These are phyloP conservation scores for Setaria italica DNA, from an alignment of 202 grass and related monocot species.

Conservation along the genomic window DNA sequence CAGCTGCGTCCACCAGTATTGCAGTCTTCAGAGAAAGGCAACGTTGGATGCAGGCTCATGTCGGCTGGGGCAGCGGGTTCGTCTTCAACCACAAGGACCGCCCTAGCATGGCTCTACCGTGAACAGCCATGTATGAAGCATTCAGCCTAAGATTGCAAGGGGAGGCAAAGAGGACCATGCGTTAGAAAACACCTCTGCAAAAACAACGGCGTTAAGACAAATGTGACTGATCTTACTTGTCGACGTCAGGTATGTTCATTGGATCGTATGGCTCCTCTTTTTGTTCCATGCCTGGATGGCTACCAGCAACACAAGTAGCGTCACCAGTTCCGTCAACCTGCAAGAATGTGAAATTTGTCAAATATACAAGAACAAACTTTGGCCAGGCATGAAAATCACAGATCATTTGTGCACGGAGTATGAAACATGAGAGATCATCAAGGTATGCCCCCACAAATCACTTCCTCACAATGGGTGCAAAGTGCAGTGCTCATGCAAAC, in stretches of 20 bases:
- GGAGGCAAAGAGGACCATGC: background rate
- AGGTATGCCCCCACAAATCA: background rate
- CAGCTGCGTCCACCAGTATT: background rate
- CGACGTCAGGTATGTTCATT: constrained; percentile 79
- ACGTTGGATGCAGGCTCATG: constrained; percentile 8
- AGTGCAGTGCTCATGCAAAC: background rate
- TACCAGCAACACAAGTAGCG: constrained; percentile 47
- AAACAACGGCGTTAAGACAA: background rate
- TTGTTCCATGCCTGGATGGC: constrained; percentile 65
- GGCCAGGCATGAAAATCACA: background rate
- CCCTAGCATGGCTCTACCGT: constrained; percentile 83
- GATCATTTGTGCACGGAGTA: background rate
- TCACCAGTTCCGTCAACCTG: constrained; percentile 72
- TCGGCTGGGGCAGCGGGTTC: constrained; percentile 51
- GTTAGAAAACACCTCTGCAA: constrained; percentile 31
- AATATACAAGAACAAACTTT: constrained; percentile 11
- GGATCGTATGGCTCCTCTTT: constrained; percentile 92
- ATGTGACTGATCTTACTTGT: constrained; percentile 62
- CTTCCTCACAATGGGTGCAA: background rate
- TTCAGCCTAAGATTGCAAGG: constrained; percentile 71
- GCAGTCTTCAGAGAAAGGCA: constrained; percentile 8
- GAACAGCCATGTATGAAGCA: constrained; percentile 80
- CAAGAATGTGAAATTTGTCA: constrained; percentile 26
- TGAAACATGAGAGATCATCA: background rate
- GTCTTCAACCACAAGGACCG: constrained; percentile 93